Conservation (phyloP, 257 asterid species). For the Przewalskia tangutica region DNA sequence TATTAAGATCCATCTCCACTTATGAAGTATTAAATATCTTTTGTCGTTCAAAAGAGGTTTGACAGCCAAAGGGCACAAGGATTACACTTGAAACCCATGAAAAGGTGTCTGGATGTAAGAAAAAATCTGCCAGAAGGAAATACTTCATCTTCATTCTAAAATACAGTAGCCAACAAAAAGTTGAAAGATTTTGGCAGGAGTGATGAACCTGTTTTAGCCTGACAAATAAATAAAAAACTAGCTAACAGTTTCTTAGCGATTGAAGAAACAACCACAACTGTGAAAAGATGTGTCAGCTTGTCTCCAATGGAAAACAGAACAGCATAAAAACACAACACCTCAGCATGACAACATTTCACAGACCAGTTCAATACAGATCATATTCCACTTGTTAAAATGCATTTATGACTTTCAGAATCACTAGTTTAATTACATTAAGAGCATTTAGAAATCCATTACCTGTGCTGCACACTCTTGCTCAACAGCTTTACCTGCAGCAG, state of each 20-base stretch:
- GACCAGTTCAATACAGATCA: background rate
- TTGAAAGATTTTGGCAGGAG: background rate
- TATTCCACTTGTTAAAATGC: background rate
- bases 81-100: background rate
- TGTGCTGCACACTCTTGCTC: constrained; percentile 69
- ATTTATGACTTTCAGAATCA: background rate
- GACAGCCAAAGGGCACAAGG: background rate
- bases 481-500: constrained; percentile 92
- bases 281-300: background rate
- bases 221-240: background rate
- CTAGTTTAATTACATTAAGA: background rate
- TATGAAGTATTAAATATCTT: background rate
- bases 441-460: constrained; percentile 28
- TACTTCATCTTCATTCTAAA: background rate
- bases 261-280: background rate
- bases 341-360: background rate
- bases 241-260: background rate
- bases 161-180: background rate
- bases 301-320: background rate
- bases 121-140: background rate
- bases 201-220: background rate
- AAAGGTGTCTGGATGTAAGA: background rate
- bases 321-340: background rate
- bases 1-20: background rate
- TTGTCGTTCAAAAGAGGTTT: background rate